Percentiles rank a stretch among this genome's conserved stretches.
Conservation (phyloP, 2,329 filamentous ascomycete species). For the Cercospora sp. region DNA sequence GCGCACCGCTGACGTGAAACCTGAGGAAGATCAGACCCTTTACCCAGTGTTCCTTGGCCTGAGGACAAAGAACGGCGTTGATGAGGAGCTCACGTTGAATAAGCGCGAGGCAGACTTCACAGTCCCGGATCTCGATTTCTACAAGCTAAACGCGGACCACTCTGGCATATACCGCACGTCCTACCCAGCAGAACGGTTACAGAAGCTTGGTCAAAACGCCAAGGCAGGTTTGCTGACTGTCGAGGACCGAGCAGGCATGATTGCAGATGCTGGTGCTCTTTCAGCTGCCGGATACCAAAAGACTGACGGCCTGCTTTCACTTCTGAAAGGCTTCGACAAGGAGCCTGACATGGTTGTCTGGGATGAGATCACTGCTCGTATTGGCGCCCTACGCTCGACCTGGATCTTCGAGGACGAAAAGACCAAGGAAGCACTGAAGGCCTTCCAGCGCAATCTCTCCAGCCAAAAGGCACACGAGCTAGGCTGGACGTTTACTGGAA, state of each 20-base stretch:
- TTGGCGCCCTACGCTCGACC: slow-evolving; percentile 75
- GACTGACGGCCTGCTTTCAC: slow-evolving; percentile 81
- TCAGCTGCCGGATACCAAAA: slow-evolving; percentile 90
- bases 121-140: slow-evolving; percentile 79
- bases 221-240: slow-evolving; percentile 77
- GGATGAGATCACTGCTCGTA: slow-evolving; percentile 82
- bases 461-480: slow-evolving; percentile 79
- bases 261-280: slow-evolving; percentile 80
- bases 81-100: slow-evolving; percentile 71
- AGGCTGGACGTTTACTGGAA: slow-evolving; percentile 83
- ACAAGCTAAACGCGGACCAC: slow-evolving; percentile 95
- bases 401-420: slow-evolving; percentile 85
- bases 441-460: slow-evolving; percentile 77
- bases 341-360: slow-evolving; percentile 92
- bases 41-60: slow-evolving; percentile 89
- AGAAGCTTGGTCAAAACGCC: slow-evolving; percentile 84
- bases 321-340: slow-evolving; percentile 77
- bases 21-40: slow-evolving; percentile 83
- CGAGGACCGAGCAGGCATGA: slow-evolving; percentile 92
- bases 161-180: slow-evolving; percentile 88
- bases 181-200: slow-evolving; percentile 78
- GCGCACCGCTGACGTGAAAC: slow-evolving; percentile 86
- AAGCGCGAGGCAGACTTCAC: slow-evolving; percentile 76
- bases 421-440: slow-evolving; percentile 72
- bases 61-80: slow-evolving; percentile 77